Evolutionary conservation across 108 stramenopile genomes (phyloP).

Genomic region (Mayamaea pseudoterrestris): DNA sequence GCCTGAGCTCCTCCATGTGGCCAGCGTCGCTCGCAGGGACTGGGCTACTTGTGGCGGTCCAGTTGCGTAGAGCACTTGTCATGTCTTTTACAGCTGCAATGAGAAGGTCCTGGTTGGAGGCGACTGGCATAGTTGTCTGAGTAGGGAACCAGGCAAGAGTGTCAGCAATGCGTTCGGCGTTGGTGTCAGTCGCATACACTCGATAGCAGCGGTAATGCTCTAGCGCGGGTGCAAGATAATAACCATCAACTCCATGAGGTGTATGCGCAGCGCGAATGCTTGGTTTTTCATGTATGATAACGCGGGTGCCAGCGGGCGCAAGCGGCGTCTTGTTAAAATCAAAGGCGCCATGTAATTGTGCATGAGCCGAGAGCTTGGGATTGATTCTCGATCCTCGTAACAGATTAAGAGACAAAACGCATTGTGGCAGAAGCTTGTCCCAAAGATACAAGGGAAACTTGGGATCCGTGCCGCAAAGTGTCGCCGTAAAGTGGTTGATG

Average conservation of each 20-base stretch:
- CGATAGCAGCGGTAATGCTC: constrained; percentile 17
- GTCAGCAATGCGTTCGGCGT: constrained; percentile 13
- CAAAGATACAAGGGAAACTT: constrained; percentile 21
- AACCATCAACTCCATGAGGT: constrained; percentile 13
- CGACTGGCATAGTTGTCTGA: constrained; percentile 3
- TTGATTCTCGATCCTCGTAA: constrained; percentile 10
- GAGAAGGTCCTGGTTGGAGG: neutral
- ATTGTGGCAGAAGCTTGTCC: constrained; percentile 26
- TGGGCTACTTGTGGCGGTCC: too few species aligned
- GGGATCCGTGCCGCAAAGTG: constrained; percentile 12
- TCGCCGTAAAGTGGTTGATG: constrained; percentile 33
- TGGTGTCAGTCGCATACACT: constrained; percentile 4
- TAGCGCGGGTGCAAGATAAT: constrained; percentile 14
- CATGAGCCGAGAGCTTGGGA: constrained; percentile 10
- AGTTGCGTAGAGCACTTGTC: neutral
- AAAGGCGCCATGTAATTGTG: constrained; percentile 7
- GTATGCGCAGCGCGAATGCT: constrained; percentile 8
- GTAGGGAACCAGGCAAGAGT: constrained; percentile 22
- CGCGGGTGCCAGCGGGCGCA: constrained; percentile 26
- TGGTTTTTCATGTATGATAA: constrained; percentile 16
- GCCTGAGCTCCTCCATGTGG: too few species aligned
- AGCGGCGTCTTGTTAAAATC: constrained; percentile 33
- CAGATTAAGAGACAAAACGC: constrained; percentile 21
- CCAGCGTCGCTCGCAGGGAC: too few species aligned
- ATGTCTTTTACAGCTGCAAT: neutral